phyloP scores from a whole-genome alignment of 1,284 basidiomycete genomes.

The Pseudozyma hubeiensis region DNA sequence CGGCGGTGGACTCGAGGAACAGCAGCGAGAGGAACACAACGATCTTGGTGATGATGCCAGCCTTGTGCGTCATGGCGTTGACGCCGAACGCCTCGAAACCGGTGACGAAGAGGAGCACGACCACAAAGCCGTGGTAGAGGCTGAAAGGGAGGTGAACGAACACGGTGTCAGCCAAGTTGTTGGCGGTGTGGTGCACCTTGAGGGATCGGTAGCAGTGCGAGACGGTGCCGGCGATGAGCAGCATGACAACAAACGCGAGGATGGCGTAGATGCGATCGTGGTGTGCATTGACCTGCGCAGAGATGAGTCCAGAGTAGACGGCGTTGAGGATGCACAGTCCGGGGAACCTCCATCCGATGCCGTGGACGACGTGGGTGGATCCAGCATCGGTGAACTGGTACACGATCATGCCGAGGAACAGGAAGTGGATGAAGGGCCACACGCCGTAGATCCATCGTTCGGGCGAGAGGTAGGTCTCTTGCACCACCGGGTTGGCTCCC shows the following conservation, averaged over 20 bases:
- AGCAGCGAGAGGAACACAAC: constrained; percentile 91
- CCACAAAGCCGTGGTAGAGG: constrained; percentile 90
- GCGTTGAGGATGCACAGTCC: constrained; percentile 84
- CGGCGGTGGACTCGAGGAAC: constrained; percentile 92
- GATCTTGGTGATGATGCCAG: constrained; percentile 90
- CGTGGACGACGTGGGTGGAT: constrained; percentile 83
- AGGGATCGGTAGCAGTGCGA: constrained; percentile 93
- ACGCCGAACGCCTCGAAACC: constrained; percentile 91
- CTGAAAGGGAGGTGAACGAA: constrained; percentile 71
- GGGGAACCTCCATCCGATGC: constrained; percentile 88
- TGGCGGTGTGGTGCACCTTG: constrained; percentile 82
- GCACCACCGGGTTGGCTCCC: constrained; percentile 23
- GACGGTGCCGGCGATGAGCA: constrained; percentile 83
- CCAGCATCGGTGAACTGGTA: constrained; percentile 73
- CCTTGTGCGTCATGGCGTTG: constrained; percentile 75
- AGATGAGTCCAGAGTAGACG: constrained; percentile 80
- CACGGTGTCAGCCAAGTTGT: constrained; percentile 72
- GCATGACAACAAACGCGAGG: constrained; percentile 83
- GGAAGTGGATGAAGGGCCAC: constrained; percentile 81
- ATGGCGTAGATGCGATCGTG: constrained; percentile 77
- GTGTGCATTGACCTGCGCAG: constrained; percentile 41
- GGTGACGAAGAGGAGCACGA: constrained; percentile 86
- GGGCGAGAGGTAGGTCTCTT: constrained; percentile 88
- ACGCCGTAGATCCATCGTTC: constrained; percentile 87
- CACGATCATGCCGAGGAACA: constrained; percentile 77